Evolutionary conservation across 768 basidiomycete species (phyloP), one percentile per base, ranked within the genome.

Genomic region (Trametes meyenii): DNA sequence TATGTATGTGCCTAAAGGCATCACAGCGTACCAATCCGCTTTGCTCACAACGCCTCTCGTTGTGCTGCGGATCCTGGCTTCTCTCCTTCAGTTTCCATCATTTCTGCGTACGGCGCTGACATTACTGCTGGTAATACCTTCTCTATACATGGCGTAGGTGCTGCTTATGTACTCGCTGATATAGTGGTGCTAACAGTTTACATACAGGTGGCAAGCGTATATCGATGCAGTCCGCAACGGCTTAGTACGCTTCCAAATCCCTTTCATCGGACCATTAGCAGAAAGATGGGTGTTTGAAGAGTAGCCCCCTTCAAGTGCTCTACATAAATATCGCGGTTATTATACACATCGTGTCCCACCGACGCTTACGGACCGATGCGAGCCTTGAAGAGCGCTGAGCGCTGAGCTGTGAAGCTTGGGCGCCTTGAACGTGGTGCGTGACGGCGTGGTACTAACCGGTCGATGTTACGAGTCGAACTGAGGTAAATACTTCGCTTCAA

Each of bases 11-110:
- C 42, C 19, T n/a, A 17, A 38, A 2, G 16, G 10, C 12, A n/a
- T 19, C 61, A 21, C 69, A 93, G 91, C 88, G 33, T 92, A 92
- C 69, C 90, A 92, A 74, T 89, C 89, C 12, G 89, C 88, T 4
- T 77, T 93, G 13, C 72, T 90, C 44, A 84, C 85, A 5, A 84
- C 84, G 0, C 89, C 90, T 6, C 72, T 90, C 11, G 67, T 89
- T 36, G 49, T 85, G 24, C 62, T 87, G 36, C 77, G 85, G 58
- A 78, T 91, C 60, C 67, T 88, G 65, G 76, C 79, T 38, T 80
- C 84, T 21, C 68, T 88, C 7, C 69, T 86, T 24, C 79, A 77
- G 39, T 79, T 87, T 62, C 81, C 84, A 5, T 65, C 76, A 3
- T 83, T 84, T 78, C 69, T 90, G 16, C 75, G 76, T 53, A 79